Base-by-base conservation (phyloP, 306 rosid genomes). In the Dalbergia oliveri region DNA sequence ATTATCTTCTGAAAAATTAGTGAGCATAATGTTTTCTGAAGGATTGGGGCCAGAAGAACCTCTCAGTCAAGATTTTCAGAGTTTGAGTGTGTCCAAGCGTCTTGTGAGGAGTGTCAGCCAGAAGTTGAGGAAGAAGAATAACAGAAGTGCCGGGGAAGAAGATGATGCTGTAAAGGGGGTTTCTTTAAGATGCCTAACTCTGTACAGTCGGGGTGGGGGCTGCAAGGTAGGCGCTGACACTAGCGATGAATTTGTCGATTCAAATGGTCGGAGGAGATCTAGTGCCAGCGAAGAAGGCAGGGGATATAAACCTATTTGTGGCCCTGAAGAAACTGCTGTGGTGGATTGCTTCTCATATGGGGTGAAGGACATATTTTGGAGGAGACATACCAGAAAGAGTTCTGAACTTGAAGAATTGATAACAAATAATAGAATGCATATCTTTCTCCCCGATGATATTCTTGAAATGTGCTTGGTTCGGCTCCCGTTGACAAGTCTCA, bases 211-310 rank as follows among this genome's bases (percentile, higher is more conserved):
- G 75, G 99, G 94, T 66, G 99, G 97, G 66, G 99, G 98, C 26
- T 96, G 99, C 90, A 96, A 90, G 90, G 99, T 96, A 7, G 99
- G 99, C n/a, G 99, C 94, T 39, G 98, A 95, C 84, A 95, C 93
- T 18, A 54, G 94, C 49, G 97, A 93, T 71, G 99, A 91, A 72
- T 79, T 84, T 75, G 91, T 97, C 61, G 94, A 93, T 79, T 83
- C 97, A 26, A 88, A 88, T 50, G 72, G 85, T 74, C 86, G 97
- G 79, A 89, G 99, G 89, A 89, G 97, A 79, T 96, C 97, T 11
- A 93, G 94, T 84, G 92, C 94, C 56, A 88, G 99, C 21, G 97
- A 96, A 73, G 99, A 96, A 81, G 91, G 91, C 33, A 96, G 85
- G 83, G 94, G 93, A 34, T 91, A 90, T 88, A 89, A 82, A 78